Conservation (phyloP, 2,329 filamentous ascomycete genomes). For the Parafenestella ontariensis region DNA sequence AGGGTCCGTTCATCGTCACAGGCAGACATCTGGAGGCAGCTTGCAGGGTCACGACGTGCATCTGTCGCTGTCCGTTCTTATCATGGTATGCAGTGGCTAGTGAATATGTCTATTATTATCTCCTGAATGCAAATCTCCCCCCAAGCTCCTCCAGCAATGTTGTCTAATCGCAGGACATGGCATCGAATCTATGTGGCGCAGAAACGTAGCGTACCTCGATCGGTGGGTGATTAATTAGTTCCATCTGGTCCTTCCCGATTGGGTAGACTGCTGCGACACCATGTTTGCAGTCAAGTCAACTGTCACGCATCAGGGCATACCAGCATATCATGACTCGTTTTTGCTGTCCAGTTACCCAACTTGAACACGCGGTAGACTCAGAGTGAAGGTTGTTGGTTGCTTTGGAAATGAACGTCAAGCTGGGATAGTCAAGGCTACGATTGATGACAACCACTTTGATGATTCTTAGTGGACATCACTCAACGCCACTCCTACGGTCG, state of each 20-base stretch:
- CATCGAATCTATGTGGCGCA: neutral
- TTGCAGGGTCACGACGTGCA: too few relatives aligned
- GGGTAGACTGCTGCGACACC: slow-evolving; percentile 5
- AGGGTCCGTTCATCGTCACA: slow-evolving; percentile 23
- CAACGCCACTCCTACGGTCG: neutral
- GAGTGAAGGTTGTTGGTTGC: neutral
- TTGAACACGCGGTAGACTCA: neutral
- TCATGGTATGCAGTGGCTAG: neutral
- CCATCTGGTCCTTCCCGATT: slow-evolving; percentile 9
- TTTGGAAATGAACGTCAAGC: neutral
- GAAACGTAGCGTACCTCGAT: neutral
- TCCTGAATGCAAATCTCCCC: neutral
- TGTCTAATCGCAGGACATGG: neutral
- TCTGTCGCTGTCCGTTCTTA: neutral
- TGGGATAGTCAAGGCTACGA: neutral
- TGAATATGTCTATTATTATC: neutral
- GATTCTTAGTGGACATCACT: neutral
- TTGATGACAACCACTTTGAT: neutral
- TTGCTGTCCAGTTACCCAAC: neutral
- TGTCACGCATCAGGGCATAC: neutral
- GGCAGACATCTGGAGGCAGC: too few relatives aligned
- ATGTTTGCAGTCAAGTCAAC: slow-evolving; percentile 5
- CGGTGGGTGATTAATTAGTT: neutral
- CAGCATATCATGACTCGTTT: neutral
- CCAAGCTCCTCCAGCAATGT: neutral